Percentiles rank a stretch among this genome's conserved stretches.
phyloP scores from a whole-genome alignment of 2,329 filamentous ascomycete genomes.

The Ophiostoma perfectum region DNA sequence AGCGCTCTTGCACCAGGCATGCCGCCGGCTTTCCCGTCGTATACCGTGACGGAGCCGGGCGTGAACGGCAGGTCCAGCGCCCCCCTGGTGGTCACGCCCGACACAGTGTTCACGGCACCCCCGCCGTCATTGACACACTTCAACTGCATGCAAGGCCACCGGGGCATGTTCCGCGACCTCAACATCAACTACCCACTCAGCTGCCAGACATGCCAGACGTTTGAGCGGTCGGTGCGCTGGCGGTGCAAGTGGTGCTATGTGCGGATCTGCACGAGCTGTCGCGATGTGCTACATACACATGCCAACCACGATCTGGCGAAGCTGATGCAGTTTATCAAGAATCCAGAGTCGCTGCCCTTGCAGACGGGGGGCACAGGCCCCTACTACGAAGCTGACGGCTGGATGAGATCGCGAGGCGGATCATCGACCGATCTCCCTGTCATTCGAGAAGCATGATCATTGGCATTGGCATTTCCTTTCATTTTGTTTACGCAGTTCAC shows the following conservation, averaged over 20 bases:
- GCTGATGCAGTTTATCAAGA: constrained; percentile 35
- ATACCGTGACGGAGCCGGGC: constrained; percentile 27
- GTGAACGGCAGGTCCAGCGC: background rate
- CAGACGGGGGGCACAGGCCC: background rate
- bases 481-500: background rate
- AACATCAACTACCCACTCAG: constrained; percentile 48
- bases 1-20: constrained; percentile 18
- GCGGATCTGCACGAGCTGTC: constrained; percentile 48
- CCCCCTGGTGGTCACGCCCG: constrained; percentile 28
- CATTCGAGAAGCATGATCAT: constrained; percentile 21
- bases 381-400: background rate
- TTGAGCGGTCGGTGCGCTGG: constrained; percentile 41
- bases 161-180: constrained; percentile 43
- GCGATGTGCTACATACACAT: constrained; percentile 38
- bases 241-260: constrained; percentile 48
- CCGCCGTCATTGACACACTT: constrained; percentile 40
- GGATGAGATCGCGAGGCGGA: background rate
- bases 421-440: constrained; percentile 16
- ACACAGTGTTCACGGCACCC: constrained; percentile 39
- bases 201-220: constrained; percentile 49
- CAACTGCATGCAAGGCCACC: constrained; percentile 45
- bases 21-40: constrained; percentile 29
- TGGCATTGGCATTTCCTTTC: background rate
- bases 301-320: constrained; percentile 41
- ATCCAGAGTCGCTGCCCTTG: background rate